Conservation (phyloP, 257 asterid species). For the Nicotiana attenuata region DNA sequence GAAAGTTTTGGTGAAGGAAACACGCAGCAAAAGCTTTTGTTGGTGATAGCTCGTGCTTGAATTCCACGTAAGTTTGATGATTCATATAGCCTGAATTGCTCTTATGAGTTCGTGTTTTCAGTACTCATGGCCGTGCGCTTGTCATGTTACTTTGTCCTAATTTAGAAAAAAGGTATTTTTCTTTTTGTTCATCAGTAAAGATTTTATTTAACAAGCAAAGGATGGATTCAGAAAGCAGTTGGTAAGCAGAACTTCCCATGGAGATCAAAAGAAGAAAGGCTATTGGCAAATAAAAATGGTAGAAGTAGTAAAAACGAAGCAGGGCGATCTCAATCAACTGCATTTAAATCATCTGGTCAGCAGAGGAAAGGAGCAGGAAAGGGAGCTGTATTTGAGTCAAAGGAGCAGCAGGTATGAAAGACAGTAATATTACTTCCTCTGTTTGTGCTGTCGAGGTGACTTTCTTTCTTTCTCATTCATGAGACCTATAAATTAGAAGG, state of each 20-base stretch:
- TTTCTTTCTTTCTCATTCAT: background rate
- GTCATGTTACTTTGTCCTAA: background rate
- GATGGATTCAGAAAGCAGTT: conserved; percentile 25
- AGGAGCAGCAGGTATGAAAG: conserved; percentile 52
- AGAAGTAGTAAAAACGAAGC: conserved; percentile 27
- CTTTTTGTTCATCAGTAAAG: background rate
- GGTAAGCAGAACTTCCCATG: conserved; percentile 24
- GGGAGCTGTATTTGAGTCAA: conserved; percentile 36
- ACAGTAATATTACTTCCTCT: background rate
- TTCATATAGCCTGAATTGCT: background rate
- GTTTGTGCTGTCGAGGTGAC: background rate
- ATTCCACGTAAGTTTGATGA: background rate
- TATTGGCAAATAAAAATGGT: conserved; percentile 31
- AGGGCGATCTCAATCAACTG: conserved; percentile 38
- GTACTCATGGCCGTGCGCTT: background rate
- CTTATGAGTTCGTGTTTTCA: background rate
- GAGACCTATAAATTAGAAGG: background rate
- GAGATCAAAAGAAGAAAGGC: conserved; percentile 26
- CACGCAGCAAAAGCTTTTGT: background rate
- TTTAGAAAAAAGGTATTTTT: background rate
- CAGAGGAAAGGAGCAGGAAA: conserved; percentile 48
- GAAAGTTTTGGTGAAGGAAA: background rate
- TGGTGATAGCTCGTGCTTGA: background rate
- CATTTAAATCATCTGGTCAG: conserved; percentile 36
- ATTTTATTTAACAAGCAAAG: background rate